A percentile compares a stretch with the other conserved stretches of the same genome.
phyloP scores from a whole-genome alignment of 2,329 filamentous ascomycete species.

The Metarhizium humberi region DNA sequence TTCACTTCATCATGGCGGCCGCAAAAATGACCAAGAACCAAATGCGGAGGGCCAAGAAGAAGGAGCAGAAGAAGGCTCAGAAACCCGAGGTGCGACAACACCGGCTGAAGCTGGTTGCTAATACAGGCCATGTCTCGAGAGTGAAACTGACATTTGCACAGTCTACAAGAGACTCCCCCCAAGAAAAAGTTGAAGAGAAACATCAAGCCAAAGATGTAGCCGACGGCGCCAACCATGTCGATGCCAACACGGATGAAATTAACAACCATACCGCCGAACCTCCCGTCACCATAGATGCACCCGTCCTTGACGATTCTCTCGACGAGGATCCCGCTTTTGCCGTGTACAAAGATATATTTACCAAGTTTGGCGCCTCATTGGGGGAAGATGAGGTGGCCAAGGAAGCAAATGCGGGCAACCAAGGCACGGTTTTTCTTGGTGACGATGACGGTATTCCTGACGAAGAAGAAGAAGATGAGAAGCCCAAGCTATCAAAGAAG shows the following conservation, averaged over 20 bases:
- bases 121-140: background rate
- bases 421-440: slow-evolving; percentile 75
- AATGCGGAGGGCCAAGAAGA: slow-evolving; percentile 86
- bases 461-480: slow-evolving; percentile 59
- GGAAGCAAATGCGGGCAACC: slow-evolving; percentile 60
- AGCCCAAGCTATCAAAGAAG: slow-evolving; percentile 81
- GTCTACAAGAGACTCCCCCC: background rate
- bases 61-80: slow-evolving; percentile 70
- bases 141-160: slow-evolving; percentile 1
- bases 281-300: slow-evolving; percentile 33
- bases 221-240: background rate
- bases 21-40: slow-evolving; percentile 88
- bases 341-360: slow-evolving; percentile 75
- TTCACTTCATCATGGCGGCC: slow-evolving; percentile 42
- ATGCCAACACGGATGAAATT: background rate
- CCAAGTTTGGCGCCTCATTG: slow-evolving; percentile 61
- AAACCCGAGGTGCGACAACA: slow-evolving; percentile 38
- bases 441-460: slow-evolving; percentile 82
- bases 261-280: slow-evolving; percentile 14
- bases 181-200: slow-evolving; percentile 1
- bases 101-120: background rate
- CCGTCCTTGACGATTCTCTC: slow-evolving; percentile 50
- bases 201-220: slow-evolving; percentile 20
- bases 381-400: slow-evolving; percentile 55
- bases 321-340: slow-evolving; percentile 70